phyloP scores from a whole-genome alignment of 73 alveolate species.

The Strombidium stylifer region DNA sequence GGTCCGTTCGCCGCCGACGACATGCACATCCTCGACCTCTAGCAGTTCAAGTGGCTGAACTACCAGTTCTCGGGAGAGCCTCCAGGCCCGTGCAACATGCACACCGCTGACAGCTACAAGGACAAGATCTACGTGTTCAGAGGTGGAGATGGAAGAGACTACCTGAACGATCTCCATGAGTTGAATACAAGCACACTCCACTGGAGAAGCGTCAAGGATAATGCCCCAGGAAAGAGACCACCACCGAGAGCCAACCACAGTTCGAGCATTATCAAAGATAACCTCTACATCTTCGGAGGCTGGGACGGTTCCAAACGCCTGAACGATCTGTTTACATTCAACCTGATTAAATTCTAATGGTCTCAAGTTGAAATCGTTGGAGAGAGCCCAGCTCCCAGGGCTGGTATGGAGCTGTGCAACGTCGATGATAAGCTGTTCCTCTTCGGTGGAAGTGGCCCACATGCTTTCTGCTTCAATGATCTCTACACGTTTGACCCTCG shows the following conservation, averaged over 20 bases:
- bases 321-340: conserved; percentile 69
- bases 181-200: conserved; percentile 48
- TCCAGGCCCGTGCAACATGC: conserved; percentile 96
- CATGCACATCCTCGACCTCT: conserved; percentile 74
- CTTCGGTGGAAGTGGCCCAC: conserved; percentile 93
- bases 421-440: conserved; percentile 67
- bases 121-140: conserved; percentile 77
- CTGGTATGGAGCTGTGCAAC: conserved; percentile 86
- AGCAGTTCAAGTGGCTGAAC: conserved; percentile 62
- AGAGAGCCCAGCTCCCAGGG: conserved; percentile 82
- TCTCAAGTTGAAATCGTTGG: conserved; percentile 54
- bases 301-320: conserved; percentile 90
- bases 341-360: conserved; percentile 54
- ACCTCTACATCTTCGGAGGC: conserved; percentile 88
- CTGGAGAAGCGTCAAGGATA: conserved; percentile 71
- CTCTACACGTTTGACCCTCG: conserved; percentile 71
- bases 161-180: conserved; percentile 83
- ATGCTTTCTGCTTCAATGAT: conserved; percentile 84
- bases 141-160: conserved; percentile 94
- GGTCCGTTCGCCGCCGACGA: conserved; percentile 83
- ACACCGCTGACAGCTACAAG: conserved; percentile 79
- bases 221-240: conserved; percentile 65
- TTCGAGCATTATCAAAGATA: conserved; percentile 55
- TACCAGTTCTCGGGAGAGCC: conserved; percentile 64
- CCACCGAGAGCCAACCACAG: conserved; percentile 93